Conservation (phyloP, 2,329 filamentous ascomycete genomes). For the Fusarium sp. region DNA sequence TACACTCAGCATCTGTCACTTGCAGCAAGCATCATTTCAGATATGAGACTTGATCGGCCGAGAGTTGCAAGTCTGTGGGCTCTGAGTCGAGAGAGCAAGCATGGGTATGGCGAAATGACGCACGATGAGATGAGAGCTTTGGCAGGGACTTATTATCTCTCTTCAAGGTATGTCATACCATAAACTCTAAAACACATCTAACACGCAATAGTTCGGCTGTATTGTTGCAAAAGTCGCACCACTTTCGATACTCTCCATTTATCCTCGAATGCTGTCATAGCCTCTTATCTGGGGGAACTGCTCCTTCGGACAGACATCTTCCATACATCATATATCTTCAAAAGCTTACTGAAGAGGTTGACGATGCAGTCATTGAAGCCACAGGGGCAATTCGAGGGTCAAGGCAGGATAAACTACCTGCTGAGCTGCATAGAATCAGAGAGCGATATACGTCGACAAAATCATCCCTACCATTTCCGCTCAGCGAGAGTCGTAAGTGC, state of each 20-base stretch:
- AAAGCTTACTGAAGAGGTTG: slow-evolving; percentile 44
- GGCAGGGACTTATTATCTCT: slow-evolving; percentile 45
- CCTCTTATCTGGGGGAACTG: slow-evolving; percentile 15
- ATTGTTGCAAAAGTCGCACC: slow-evolving; percentile 45
- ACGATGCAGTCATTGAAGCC: slow-evolving; percentile 37
- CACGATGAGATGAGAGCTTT: slow-evolving; percentile 44
- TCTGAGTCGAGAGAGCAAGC: slow-evolving; percentile 36
- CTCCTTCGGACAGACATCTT: slow-evolving; percentile 42
- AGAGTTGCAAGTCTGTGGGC: slow-evolving; percentile 43
- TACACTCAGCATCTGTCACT: slow-evolving; percentile 45
- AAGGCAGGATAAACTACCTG: slow-evolving; percentile 4
- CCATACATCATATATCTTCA: slow-evolving; percentile 45
- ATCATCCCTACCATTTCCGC: slow-evolving; percentile 36
- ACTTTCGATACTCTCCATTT: slow-evolving; percentile 41
- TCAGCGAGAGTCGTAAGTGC: slow-evolving; percentile 45
- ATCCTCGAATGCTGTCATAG: slow-evolving; percentile 40
- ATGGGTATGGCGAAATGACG: slow-evolving; percentile 24
- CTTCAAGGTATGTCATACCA: slow-evolving; percentile 39
- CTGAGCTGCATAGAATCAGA: slow-evolving; percentile 33
- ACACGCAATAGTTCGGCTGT: slow-evolving; percentile 28
- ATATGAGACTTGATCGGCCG: slow-evolving; percentile 44
- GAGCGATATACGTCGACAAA: slow-evolving; percentile 37
- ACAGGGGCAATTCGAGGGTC: not conserved
- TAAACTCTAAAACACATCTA: not conserved
- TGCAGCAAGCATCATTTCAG: slow-evolving; percentile 45